Conservation (phyloP, 2,329 filamentous ascomycete species). For the Uncinocarpus reesii region DNA sequence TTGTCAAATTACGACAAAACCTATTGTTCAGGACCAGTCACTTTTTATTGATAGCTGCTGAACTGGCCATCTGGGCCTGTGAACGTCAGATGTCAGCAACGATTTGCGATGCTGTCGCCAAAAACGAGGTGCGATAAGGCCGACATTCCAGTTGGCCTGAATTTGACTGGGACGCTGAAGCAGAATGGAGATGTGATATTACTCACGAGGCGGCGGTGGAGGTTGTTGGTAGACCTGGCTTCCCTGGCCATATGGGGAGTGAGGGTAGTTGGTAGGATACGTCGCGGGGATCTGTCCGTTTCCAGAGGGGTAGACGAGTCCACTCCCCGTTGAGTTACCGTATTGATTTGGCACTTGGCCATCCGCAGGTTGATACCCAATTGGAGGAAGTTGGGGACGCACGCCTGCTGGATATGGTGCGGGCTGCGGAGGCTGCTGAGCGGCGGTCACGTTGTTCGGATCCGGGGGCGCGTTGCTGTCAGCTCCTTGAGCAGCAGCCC, state of each 20-base stretch:
- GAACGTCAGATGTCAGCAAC: constrained; percentile 23
- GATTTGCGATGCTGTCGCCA: constrained; percentile 16
- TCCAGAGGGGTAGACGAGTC: constrained; percentile 39
- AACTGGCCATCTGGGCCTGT: constrained; percentile 24
- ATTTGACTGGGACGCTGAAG: not conserved
- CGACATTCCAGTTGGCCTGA: not conserved
- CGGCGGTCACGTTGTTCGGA: constrained; percentile 30
- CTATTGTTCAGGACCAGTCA: constrained; percentile 4
- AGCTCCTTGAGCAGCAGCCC: constrained; percentile 47
- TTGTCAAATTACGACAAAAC: not conserved
- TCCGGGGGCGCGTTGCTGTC: constrained; percentile 43
- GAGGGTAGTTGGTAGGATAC: constrained; percentile 40
- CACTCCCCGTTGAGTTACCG: constrained; percentile 45
- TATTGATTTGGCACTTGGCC: constrained; percentile 52
- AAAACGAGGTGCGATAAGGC: constrained; percentile 17
- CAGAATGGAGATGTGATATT: constrained; percentile 23
- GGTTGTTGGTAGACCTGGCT: constrained; percentile 38
- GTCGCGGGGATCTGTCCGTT: constrained; percentile 38
- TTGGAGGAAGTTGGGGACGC: constrained; percentile 61
- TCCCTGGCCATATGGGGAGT: constrained; percentile 42
- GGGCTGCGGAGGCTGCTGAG: constrained; percentile 24
- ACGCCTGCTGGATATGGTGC: constrained; percentile 41
- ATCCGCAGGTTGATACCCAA: constrained; percentile 56
- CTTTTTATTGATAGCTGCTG: constrained; percentile 22
- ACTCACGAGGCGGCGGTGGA: constrained; percentile 35